Conservation (phyloP, 345 rosid genomes). For the Litchi chinensis region DNA sequence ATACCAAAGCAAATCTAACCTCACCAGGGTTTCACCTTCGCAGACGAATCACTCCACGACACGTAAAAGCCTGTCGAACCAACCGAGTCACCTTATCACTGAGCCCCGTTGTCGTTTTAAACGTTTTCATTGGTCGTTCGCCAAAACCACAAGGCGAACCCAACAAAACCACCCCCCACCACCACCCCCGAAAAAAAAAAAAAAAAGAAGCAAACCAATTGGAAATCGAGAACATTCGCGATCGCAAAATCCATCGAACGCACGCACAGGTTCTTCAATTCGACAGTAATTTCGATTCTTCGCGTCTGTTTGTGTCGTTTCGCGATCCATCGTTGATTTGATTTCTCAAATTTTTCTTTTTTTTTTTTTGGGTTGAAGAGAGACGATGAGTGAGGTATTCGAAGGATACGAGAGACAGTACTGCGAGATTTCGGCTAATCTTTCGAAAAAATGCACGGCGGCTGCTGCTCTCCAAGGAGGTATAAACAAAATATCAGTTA, state of each 20-base stretch:
- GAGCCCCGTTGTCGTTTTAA: background rate
- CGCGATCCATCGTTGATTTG: background rate
- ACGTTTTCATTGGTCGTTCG: background rate
- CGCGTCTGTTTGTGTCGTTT: background rate
- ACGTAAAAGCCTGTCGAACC: background rate
- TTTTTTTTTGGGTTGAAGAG: background rate
- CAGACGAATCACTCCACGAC: background rate
- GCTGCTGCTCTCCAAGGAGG: conserved; percentile 59
- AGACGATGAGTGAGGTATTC: conserved; percentile 64
- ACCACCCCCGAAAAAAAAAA: background rate
- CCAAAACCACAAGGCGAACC: background rate
- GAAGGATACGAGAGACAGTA: conserved; percentile 62
- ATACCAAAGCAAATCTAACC: no score
- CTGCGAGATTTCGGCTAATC: conserved; percentile 66
- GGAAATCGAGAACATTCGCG: background rate
- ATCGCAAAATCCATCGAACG: background rate
- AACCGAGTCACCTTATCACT: background rate
- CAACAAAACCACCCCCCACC: no score
- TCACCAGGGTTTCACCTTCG: no score
- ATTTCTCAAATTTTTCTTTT: background rate
- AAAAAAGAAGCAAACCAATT: no score
- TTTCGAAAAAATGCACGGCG: conserved; percentile 54
- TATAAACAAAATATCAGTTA: background rate
- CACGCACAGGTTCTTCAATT: background rate
- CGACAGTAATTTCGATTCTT: background rate